These are phyloP conservation scores for Saccharum spontaneum DNA, from an alignment of 176 grass and related monocot genomes.

Conservation along the genomic window DNA sequence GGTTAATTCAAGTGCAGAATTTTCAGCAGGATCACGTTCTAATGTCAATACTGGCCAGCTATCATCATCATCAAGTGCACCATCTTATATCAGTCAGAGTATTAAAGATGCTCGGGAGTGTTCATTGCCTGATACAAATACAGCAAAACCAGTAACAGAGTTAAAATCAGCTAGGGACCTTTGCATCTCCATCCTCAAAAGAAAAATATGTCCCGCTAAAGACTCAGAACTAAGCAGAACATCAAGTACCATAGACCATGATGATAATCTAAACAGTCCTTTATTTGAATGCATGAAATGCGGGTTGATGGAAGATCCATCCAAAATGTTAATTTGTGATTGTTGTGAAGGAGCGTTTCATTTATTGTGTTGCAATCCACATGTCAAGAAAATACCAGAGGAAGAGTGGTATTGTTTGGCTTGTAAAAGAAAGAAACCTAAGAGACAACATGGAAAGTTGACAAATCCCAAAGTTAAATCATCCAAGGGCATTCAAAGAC, in stretches of 20 bases:
- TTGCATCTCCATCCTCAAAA: slow-evolving; percentile 63
- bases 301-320: slow-evolving; percentile 44
- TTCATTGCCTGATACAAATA: slow-evolving; percentile 39
- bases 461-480: slow-evolving; percentile 10
- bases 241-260: slow-evolving; percentile 8
- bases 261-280: slow-evolving; percentile 30
- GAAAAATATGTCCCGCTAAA: slow-evolving; percentile 36
- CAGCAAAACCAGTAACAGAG: slow-evolving; percentile 34
- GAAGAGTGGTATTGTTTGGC: slow-evolving; percentile 63
- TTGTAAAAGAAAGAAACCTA: slow-evolving; percentile 62
- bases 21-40: slow-evolving; percentile 19
- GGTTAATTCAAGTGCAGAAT: slow-evolving; percentile 2
- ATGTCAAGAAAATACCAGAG: slow-evolving; percentile 48
- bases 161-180: slow-evolving; percentile 44
- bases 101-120: slow-evolving; percentile 38
- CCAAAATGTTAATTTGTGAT: slow-evolving; percentile 83
- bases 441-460: slow-evolving; percentile 25
- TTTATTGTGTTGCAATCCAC: slow-evolving; percentile 54
- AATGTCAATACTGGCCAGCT: slow-evolving; percentile 26
- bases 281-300: slow-evolving; percentile 64
- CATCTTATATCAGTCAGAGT: slow-evolving; percentile 28
- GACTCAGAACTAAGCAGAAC: slow-evolving; percentile 24
- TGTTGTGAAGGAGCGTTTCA: slow-evolving; percentile 77
- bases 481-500: slow-evolving; percentile 20
- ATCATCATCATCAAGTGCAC: slow-evolving; percentile 28